phyloP scores from a whole-genome alignment of 2,329 filamentous ascomycete genomes.

The Teratosphaeria pseudoeucalypti region DNA sequence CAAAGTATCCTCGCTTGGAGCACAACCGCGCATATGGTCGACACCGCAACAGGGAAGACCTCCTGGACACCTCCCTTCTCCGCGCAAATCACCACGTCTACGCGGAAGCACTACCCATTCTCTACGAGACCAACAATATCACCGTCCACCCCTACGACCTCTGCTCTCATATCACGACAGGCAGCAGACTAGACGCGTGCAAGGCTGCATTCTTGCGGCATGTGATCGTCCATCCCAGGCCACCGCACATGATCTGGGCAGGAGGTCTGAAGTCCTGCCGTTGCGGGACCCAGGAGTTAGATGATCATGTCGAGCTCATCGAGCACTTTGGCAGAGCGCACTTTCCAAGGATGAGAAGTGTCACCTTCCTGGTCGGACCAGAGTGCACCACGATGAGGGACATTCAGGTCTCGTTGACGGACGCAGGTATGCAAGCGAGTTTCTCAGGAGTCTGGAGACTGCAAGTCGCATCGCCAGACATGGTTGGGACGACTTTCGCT shows the following conservation, averaged over 20 bases:
- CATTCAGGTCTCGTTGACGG: background rate
- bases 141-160: constrained; percentile 3
- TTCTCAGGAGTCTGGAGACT: background rate
- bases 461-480: background rate
- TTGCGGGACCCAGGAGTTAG: background rate
- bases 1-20: background rate
- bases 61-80: background rate
- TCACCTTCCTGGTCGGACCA: background rate
- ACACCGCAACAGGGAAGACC: background rate
- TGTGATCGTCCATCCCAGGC: background rate
- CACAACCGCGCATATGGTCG: background rate
- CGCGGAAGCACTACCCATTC: constrained; percentile 1
- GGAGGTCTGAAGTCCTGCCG: background rate
- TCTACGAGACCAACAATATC: constrained; percentile 7
- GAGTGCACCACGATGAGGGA: background rate
- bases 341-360: background rate
- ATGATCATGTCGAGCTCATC: background rate
- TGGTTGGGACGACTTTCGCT: background rate
- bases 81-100: constrained; percentile 3
- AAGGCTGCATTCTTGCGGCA: background rate
- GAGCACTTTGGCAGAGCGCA: background rate
- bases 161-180: background rate
- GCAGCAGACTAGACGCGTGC: background rate
- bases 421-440: background rate
- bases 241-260: no score